These are phyloP conservation scores for Acanthamoeba triangularis DNA, from an alignment of 208 protist species.

Conservation along the genomic window DNA sequence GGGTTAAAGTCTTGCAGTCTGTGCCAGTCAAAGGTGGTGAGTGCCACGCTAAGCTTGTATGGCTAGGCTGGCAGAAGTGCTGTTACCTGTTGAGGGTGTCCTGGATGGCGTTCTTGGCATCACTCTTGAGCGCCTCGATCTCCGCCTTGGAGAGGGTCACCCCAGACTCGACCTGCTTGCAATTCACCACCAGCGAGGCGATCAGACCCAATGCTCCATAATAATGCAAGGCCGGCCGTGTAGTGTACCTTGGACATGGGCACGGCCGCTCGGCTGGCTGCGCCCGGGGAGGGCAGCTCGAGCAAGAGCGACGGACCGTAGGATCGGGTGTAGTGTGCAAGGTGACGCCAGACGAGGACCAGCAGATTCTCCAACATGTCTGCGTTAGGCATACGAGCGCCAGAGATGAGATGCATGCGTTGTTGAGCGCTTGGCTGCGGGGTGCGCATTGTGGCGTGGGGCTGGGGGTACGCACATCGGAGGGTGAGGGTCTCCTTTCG, in stretches of 20 bases:
- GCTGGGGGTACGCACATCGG: neutral
- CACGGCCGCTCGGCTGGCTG: neutral
- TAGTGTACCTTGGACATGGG: slow-evolving; percentile 5
- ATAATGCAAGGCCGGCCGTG: too few relatives aligned
- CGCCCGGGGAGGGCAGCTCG: slow-evolving; percentile 16
- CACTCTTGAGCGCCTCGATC: neutral
- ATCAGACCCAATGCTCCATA: neutral
- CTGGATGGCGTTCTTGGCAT: neutral
- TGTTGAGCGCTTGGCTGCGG: neutral
- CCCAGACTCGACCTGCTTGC: neutral
- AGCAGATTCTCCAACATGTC: slow-evolving; percentile 75
- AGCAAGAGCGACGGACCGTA: slow-evolving; percentile 19
- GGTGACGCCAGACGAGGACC: slow-evolving; percentile 63
- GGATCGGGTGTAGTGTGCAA: slow-evolving; percentile 41
- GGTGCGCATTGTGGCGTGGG: neutral
- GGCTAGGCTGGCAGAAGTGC: too few relatives aligned
- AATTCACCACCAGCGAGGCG: neutral
- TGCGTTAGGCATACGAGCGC: neutral
- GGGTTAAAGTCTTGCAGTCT: slow-evolving; percentile 44
- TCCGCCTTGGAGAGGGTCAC: slow-evolving; percentile 56
- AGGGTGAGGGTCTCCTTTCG: slow-evolving; percentile 63
- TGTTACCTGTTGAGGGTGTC: slow-evolving; percentile 65
- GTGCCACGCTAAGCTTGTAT: too few relatives aligned
- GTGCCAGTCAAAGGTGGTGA: neutral
- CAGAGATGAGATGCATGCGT: neutral